These are phyloP conservation scores for Colletotrichum euphorbiae DNA, from an alignment of 2,329 filamentous ascomycete species.

Conservation along the genomic window DNA sequence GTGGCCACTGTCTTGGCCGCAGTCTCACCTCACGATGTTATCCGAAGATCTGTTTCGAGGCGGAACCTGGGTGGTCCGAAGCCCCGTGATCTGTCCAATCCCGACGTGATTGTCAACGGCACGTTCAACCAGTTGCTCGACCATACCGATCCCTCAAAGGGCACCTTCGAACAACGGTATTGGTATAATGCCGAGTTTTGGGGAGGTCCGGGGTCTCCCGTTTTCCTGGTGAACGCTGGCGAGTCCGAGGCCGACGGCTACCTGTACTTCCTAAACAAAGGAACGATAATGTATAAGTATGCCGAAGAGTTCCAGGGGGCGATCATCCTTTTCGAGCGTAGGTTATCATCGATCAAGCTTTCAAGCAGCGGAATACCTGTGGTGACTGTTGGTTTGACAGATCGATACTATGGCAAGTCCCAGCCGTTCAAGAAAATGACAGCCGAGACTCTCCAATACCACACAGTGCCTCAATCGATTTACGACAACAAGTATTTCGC, in stretches of 20 bases:
- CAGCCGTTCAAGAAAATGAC: constrained; percentile 30
- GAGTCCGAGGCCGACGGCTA: constrained; percentile 6
- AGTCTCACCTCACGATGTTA: background rate
- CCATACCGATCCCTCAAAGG: constrained; percentile 30
- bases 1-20: background rate
- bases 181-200: constrained; percentile 36
- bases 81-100: background rate
- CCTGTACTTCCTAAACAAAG: constrained; percentile 14
- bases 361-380: background rate
- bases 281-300: constrained; percentile 17
- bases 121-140: constrained; percentile 33
- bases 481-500: constrained; percentile 37
- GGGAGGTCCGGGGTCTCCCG: constrained; percentile 24
- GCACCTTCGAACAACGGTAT: constrained; percentile 32
- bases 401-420: constrained; percentile 35
- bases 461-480: constrained; percentile 33
- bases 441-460: constrained; percentile 36
- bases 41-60: background rate
- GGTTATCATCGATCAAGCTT: background rate
- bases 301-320: constrained; percentile 31
- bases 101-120: background rate
- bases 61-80: constrained; percentile 1
- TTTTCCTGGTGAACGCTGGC: constrained; percentile 34
- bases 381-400: constrained; percentile 1
- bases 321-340: constrained; percentile 33